Evolutionary conservation across 768 basidiomycete species (phyloP).

Genomic region (Tricholoma furcatifolium): DNA sequence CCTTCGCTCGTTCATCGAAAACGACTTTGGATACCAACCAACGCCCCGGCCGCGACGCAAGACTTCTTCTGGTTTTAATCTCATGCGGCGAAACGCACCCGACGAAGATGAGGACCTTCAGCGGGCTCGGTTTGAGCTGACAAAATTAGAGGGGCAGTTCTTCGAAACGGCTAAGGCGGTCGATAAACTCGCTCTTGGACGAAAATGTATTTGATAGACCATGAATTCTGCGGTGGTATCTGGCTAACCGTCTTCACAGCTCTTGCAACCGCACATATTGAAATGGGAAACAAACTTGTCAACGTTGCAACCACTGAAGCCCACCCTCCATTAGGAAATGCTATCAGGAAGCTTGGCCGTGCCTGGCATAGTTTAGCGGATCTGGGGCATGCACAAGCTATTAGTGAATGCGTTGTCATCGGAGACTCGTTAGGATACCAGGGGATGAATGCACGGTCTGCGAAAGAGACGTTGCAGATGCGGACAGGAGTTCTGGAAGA

Average conservation of each 20-base stretch:
- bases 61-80: constrained; percentile 68
- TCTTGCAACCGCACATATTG: constrained; percentile 73
- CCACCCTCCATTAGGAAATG: constrained; percentile 80
- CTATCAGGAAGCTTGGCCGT: constrained; percentile 83
- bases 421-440: constrained; percentile 98
- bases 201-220: constrained; percentile 59
- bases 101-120: constrained; percentile 96
- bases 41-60: constrained; percentile 75
- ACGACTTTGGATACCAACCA: constrained; percentile 94
- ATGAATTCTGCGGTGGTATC: not conserved
- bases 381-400: constrained; percentile 86
- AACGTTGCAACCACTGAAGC: constrained; percentile 88
- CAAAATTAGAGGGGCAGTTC: constrained; percentile 89
- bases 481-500: constrained; percentile 92
- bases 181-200: constrained; percentile 76
- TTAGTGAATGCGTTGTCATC: constrained; percentile 91
- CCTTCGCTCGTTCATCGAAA: constrained; percentile 91
- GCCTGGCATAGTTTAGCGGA: constrained; percentile 87
- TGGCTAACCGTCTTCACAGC: constrained; percentile 40
- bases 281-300: constrained; percentile 92
- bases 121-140: constrained; percentile 86
- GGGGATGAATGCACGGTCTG: constrained; percentile 93
- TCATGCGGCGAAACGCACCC: constrained; percentile 77
- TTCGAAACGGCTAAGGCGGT: constrained; percentile 91
- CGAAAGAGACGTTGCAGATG: constrained; percentile 91